Conservation (phyloP, 1,284 basidiomycete genomes). For the Apiotrichum sp. region DNA sequence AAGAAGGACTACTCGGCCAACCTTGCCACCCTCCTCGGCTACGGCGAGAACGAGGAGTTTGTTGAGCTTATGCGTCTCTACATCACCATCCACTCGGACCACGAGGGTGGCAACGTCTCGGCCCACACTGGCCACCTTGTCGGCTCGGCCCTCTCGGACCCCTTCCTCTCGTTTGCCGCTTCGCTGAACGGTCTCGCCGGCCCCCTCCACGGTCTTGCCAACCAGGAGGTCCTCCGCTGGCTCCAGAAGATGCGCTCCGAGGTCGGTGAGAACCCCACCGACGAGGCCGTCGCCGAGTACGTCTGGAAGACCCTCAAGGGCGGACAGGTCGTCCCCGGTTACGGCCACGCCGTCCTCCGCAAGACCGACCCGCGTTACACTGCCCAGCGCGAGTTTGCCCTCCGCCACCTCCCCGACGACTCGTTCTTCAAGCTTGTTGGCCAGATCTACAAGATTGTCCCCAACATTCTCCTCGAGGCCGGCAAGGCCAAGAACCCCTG, state of each 20-base stretch:
- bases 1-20: constrained; percentile 92
- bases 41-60: constrained; percentile 80
- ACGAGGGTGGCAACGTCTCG: constrained; percentile 98
- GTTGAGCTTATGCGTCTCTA: constrained; percentile 94
- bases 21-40: constrained; percentile 85
- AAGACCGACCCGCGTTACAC: constrained; percentile 98
- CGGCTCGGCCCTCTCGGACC: constrained; percentile 95
- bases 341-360: constrained; percentile 92
- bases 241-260: constrained; percentile 79
- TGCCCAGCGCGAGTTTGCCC: constrained; percentile 88
- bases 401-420: constrained; percentile 80
- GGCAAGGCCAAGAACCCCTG: constrained; percentile 79
- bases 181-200: constrained; percentile 95
- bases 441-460: constrained; percentile 89
- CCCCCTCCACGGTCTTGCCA: constrained; percentile 87
- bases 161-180: constrained; percentile 91
- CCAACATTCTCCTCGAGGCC: constrained; percentile 84
- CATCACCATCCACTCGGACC: constrained; percentile 97
- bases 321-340: constrained; percentile 89
- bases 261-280: constrained; percentile 72
- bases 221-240: constrained; percentile 89
- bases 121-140: constrained; percentile 95
- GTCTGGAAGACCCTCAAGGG: constrained; percentile 86
- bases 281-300: constrained; percentile 83
- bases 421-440: constrained; percentile 88